Conservation (phyloP, 495 filamentous ascomycete species). For the Bacidia rubella region DNA sequence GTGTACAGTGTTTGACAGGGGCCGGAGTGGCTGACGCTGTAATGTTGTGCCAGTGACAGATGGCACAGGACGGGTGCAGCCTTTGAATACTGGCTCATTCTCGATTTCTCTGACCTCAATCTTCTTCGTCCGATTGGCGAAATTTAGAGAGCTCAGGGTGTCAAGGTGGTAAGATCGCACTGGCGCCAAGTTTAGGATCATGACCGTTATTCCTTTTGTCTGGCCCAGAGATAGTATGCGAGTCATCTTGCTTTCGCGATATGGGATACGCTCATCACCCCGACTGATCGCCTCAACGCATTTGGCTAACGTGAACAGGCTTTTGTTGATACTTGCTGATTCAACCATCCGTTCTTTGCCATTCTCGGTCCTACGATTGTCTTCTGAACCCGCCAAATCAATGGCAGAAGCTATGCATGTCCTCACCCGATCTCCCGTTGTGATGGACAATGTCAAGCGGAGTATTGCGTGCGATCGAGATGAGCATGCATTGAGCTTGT, state of each 20-base stretch:
- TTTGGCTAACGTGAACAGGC: constrained; percentile 83
- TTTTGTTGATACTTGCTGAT: constrained; percentile 98
- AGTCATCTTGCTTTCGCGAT: constrained; percentile 95
- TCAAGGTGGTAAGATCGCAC: constrained; percentile 81
- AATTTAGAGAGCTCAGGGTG: constrained; percentile 84
- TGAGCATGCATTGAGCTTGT: constrained; percentile 83
- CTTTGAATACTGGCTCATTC: constrained; percentile 77
- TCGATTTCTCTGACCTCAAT: constrained; percentile 92
- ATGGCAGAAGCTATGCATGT: constrained; percentile 85
- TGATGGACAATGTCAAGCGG: constrained; percentile 74
- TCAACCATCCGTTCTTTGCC: constrained; percentile 86
- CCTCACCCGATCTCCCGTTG: constrained; percentile 52
- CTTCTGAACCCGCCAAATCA: constrained; percentile 91
- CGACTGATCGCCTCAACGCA: constrained; percentile 89
- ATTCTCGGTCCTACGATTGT: constrained; percentile 90
- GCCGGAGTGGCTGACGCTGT: constrained; percentile 61
- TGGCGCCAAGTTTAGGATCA: constrained; percentile 91
- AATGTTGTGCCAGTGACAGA: constrained; percentile 35
- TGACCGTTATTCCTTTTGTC: constrained; percentile 88
- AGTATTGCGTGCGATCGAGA: constrained; percentile 89
- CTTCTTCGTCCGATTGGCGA: constrained; percentile 90
- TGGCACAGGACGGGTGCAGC: constrained; percentile 41
- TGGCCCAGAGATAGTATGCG: constrained; percentile 84
- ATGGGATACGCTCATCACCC: constrained; percentile 72
- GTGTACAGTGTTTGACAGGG: constrained; percentile 49